These are phyloP conservation scores for Bipolaris bicolor DNA, from an alignment of 2,329 filamentous ascomycete species.

Conservation along the genomic window DNA sequence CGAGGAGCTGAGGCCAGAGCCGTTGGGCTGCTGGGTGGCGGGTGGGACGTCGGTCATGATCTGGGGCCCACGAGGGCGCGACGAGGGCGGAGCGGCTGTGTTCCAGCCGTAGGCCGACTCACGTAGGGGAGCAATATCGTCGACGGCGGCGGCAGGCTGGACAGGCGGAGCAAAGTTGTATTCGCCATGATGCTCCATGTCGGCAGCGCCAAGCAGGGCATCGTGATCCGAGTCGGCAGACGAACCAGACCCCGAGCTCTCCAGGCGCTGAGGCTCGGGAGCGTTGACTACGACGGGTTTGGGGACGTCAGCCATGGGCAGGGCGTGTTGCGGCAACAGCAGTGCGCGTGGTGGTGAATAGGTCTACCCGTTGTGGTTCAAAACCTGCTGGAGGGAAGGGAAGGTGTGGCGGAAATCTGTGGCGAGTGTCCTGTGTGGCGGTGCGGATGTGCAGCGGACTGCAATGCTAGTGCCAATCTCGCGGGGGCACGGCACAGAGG, in stretches of 20 bases:
- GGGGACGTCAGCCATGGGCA: conserved; percentile 34
- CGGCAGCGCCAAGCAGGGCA: conserved; percentile 53
- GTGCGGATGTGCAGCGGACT: not conserved
- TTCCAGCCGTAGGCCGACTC: conserved; percentile 33
- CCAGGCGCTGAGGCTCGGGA: conserved; percentile 23
- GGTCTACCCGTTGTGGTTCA: conserved; percentile 31
- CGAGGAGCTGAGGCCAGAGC: conserved; percentile 30
- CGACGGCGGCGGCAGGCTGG: conserved; percentile 35
- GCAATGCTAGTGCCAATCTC: too few relatives aligned
- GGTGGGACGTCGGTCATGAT: conserved; percentile 40
- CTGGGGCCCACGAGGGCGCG: conserved; percentile 33
- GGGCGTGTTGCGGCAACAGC: conserved; percentile 15
- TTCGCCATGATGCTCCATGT: conserved; percentile 47
- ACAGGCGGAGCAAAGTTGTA: conserved; percentile 51
- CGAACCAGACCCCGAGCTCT: conserved; percentile 55
- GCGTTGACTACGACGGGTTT: conserved; percentile 42
- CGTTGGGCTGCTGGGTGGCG: conserved; percentile 36
- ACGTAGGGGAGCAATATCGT: conserved; percentile 45
- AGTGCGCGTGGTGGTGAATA: conserved; percentile 22
- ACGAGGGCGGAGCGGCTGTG: conserved; percentile 22
- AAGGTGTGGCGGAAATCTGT: conserved; percentile 9
- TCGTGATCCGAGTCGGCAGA: conserved; percentile 53
- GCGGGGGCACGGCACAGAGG: too few relatives aligned
- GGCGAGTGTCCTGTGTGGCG: conserved; percentile 6
- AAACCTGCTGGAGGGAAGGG: not conserved